Evolutionary conservation across 2,329 filamentous ascomycete genomes (phyloP), one percentile per base, ranked within the genome.

Genomic region (Trichoderma sp.): DNA sequence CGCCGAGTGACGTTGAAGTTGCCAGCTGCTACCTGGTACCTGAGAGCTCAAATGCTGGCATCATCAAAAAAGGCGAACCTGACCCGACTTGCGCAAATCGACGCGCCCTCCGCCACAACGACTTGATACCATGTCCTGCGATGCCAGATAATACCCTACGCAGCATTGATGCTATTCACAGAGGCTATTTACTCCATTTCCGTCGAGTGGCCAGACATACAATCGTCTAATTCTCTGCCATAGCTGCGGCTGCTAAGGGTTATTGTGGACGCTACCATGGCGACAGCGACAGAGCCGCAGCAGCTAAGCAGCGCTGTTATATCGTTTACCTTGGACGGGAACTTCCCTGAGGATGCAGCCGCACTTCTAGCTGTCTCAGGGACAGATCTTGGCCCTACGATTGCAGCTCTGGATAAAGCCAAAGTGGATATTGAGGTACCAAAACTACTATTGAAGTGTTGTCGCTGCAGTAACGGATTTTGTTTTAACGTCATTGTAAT

Each of bases 331-430:
- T 73, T 81, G 18, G 77, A 82, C 13, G 79, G 79, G 1, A 74
- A 72, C 39, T 83, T 83, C 59, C 81, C 82, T n/a, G 79, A 81
- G 24, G 74, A 81, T 43, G 71, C 79, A 63, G 73, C 78, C n/a
- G 72, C 75, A 7, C 72, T 83, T 14, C 77, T 78, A 14, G 75
- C 80, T 34, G 77, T 82, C 26, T 78, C 80, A 34, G 76, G 76
- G 28, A 79, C 75, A 55, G 75, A 82, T 66, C 75, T 83, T 30
- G 75, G 77, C 39, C 80, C 81, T 39, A 75, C 81, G 14, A 79
- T 83, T 66, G 74, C 79, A 46, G 78, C 79, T n/a, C 71, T 83
- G 28, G 74, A 73, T 24, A 73, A 74, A 59, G 76, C 79, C 60
- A 80, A 80, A 72, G 69, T 73, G 37, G 75, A 78, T 32, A 76